Evolutionary conservation across 2,329 filamentous ascomycete species (phyloP).

Genomic region (Rhynchosporium secalis): DNA sequence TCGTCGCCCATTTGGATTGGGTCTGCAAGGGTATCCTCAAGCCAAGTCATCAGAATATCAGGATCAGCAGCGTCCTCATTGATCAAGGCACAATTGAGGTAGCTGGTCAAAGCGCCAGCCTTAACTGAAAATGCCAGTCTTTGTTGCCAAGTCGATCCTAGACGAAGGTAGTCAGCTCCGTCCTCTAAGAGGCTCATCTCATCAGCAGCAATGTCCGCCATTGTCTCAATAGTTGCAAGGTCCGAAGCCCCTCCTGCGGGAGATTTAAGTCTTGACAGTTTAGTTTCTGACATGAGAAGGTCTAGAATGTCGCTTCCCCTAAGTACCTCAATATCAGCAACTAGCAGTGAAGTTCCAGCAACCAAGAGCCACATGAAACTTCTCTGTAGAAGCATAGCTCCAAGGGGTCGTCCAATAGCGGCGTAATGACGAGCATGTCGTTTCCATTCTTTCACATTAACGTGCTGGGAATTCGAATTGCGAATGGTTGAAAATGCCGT

Average conservation of each 20-base stretch:
- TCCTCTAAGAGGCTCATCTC: slow-evolving; percentile 87
- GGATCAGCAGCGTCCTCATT: slow-evolving; percentile 79
- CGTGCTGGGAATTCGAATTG: slow-evolving; percentile 68
- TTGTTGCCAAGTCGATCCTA: slow-evolving; percentile 86
- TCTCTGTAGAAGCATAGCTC: slow-evolving; percentile 87
- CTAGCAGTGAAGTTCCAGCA: slow-evolving; percentile 72
- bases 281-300: slow-evolving; percentile 60
- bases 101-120: slow-evolving; percentile 76
- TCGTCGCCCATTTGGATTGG: slow-evolving; percentile 79
- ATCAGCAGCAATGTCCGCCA: slow-evolving; percentile 73
- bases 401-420: slow-evolving; percentile 74
- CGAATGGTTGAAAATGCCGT: slow-evolving; percentile 88
- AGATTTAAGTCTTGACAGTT: slow-evolving; percentile 44
- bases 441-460: slow-evolving; percentile 80
- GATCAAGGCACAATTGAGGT: slow-evolving; percentile 79
- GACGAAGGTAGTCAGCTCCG: slow-evolving; percentile 83
- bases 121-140: slow-evolving; percentile 84
- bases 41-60: slow-evolving; percentile 78
- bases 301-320: slow-evolving; percentile 69
- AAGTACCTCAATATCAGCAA: slow-evolving; percentile 61
- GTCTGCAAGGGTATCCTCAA: slow-evolving; percentile 80
- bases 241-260: slow-evolving; percentile 50
- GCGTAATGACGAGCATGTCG: slow-evolving; percentile 82
- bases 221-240: slow-evolving; percentile 57
- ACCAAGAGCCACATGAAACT: slow-evolving; percentile 85